Conservation (phyloP, 495 filamentous ascomycete genomes). For the Hypoxylon perforatum region DNA sequence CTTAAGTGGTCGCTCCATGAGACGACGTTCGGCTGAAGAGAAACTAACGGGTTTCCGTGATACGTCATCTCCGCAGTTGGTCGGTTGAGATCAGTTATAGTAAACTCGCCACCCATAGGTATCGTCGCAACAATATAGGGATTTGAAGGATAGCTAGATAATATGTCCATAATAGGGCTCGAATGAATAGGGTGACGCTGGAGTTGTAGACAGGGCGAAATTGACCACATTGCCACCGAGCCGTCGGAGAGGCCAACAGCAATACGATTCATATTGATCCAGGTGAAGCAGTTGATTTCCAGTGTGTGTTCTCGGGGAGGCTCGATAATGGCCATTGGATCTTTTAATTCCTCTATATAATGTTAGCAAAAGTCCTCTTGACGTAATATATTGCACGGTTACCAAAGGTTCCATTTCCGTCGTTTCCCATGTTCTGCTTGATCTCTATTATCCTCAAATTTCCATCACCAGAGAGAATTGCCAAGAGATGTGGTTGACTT, state of each 20-base stretch:
- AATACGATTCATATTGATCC: conserved; percentile 61
- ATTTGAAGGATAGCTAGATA: conserved; percentile 58
- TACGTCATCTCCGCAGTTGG: conserved; percentile 60
- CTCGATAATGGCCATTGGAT: conserved; percentile 53
- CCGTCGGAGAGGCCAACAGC: conserved; percentile 60
- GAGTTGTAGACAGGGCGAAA: conserved; percentile 52
- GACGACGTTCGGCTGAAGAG: conserved; percentile 59
- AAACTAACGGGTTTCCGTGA: conserved; percentile 55
- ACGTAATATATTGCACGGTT: conserved; percentile 13
- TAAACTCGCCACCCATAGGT: conserved; percentile 58
- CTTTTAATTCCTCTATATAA: conserved; percentile 51
- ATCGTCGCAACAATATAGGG: conserved; percentile 57
- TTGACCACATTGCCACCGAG: conserved; percentile 60
- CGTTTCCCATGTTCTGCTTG: conserved; percentile 24
- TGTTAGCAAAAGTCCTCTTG: conserved; percentile 26
- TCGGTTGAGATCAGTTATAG: conserved; percentile 56
- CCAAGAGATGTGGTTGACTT: conserved; percentile 47
- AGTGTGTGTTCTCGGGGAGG: conserved; percentile 54
- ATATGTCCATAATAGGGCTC: conserved; percentile 59
- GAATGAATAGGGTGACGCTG: conserved; percentile 55
- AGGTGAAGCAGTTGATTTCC: conserved; percentile 58
- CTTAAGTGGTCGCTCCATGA: conserved; percentile 58
- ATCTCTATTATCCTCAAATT: conserved; percentile 55
- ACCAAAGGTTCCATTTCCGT: conserved; percentile 48
- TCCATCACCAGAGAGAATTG: conserved; percentile 55